Evolutionary conservation across 495 filamentous ascomycete species (phyloP), one percentile per base, ranked within the genome.

Genomic region (Platismatia glauca): DNA sequence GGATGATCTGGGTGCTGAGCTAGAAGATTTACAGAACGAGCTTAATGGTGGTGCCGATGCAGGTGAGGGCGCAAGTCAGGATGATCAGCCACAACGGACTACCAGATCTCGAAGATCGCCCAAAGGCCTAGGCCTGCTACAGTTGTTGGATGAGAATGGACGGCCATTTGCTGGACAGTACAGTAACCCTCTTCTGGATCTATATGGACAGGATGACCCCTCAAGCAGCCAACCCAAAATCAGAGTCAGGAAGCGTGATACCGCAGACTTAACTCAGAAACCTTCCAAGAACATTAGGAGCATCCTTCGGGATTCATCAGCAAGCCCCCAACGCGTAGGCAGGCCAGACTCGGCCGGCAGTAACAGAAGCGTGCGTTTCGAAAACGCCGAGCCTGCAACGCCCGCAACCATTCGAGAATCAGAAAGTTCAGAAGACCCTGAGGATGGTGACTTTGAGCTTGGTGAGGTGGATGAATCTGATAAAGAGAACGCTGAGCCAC

Each of bases 11-110:
- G 70, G 69, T 34, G 74, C 72, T 29, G 79, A 82, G 38, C 56
- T 82, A 16, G 66, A 76, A 57, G 77, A 71, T 46, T 68, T 81
- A 33, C 75, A 73, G 46, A 74, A 75, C 11, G 77, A 80, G 41
- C 31, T 71, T 2, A 33, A 34, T 38, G 33, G 6, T 48, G 58
- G 64, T 62, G 6, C 39, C 15, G 27, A 64, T 68, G 41, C 37
- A 27, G 52, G 38, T 22, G 57, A 29, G 18, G 20, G 31, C 16
- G n/a, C 18, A 7, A 39, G 35, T 8, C 24, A n/a, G 37, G 18
- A n/a, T 22, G 64, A 71, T 39, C 22, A 46, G 16, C 24, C n/a
- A 24, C 55, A 58, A 41, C 33, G 48, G 46, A 52, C 16, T 35
- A n/a, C 60, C 29, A 59, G 64, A 22, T 57, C 62, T 46, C 62